A percentile compares a stretch with the other conserved stretches of the same genome.
These are phyloP conservation scores for Articulospora tetracladia DNA, from an alignment of 495 filamentous ascomycete species.

Conservation along the genomic window DNA sequence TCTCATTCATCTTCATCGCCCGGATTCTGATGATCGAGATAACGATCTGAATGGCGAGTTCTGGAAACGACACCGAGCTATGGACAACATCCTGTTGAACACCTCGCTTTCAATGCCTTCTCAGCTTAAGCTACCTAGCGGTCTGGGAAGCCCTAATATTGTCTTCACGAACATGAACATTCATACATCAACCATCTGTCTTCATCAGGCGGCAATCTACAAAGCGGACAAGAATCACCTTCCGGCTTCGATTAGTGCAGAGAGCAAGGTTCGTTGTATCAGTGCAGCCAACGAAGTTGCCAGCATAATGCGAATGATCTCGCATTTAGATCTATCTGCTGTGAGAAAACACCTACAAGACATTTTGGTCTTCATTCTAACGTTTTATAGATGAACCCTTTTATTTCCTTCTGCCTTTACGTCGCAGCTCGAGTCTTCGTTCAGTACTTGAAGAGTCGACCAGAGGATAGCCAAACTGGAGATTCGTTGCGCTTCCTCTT, in stretches of 20 bases:
- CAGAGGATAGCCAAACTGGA: conserved; percentile 75
- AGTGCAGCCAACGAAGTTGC: conserved; percentile 92
- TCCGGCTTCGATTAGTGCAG: conserved; percentile 69
- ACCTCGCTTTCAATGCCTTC: conserved; percentile 78
- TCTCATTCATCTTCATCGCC: conserved; percentile 87
- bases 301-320: conserved; percentile 94
- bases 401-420: conserved; percentile 93
- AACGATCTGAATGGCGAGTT: conserved; percentile 90
- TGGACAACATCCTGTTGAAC: conserved; percentile 88
- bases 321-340: conserved; percentile 77
- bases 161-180: conserved; percentile 97
- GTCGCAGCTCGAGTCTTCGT: conserved; percentile 93
- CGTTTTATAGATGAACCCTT: conserved; percentile 79
- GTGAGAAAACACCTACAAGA: conserved; percentile 48
- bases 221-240: conserved; percentile 90
- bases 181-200: conserved; percentile 93
- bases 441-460: conserved; percentile 85
- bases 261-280: conserved; percentile 91
- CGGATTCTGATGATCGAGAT: conserved; percentile 76
- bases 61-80: conserved; percentile 86
- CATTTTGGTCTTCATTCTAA: conserved; percentile 6
- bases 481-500: conserved; percentile 88
- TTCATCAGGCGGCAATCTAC: conserved; percentile 97
- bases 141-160: conserved; percentile 75
- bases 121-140: conserved; percentile 76